Base-by-base conservation (phyloP, 163 green algal species). In the Trebouxia gelatinosa region DNA sequence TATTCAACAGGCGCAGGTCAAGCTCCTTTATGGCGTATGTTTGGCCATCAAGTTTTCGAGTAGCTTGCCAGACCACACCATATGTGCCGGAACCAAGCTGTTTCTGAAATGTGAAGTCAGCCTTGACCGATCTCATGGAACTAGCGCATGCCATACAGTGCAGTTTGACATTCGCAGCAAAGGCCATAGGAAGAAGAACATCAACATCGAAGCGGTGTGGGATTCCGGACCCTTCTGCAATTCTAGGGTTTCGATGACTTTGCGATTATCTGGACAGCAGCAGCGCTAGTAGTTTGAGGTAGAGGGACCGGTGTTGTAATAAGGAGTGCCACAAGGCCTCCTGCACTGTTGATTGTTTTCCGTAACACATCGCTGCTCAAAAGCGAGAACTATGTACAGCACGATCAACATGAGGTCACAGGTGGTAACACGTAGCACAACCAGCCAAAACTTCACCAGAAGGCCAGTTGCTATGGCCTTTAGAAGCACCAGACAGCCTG, bases 21-120 rank as follows among this genome's bases (percentile, higher is more conserved):
- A 94, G 87, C 74, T 92, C 85, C 68, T 94, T 94, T 61, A 92
- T 86, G 0, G 89, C 89, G 46, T 94, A 94, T 0, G 78, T 62
- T 66, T 82, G 65, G 48, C 75, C 81, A 70, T 94, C 88, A 35
- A 84, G 72, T 65, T 90, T 90, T 29, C 88, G 77, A 2, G 87
- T 67, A 23, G 85, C 88, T 57, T 85, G 87, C 66, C 82, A 92
- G 0, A 94, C 89, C 23, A 83, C 70, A 4, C 89, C 89, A 84
- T 87, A 94, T 65, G 78, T 89, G 9, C 89, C 89, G 38, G 68
- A 82, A 9, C 89, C 89, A 29, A 94, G 83, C 67, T 86, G 87
- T 37, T 85, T 81, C 54, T 81, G 61, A n/a, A 92, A 78, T 1
- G 82, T 48, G 37, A 89, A 91, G 48, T 89, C 85, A 23, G 59